Evolutionary conservation across 345 rosid genomes (phyloP).

Genomic region (Hevea brasiliensis): DNA sequence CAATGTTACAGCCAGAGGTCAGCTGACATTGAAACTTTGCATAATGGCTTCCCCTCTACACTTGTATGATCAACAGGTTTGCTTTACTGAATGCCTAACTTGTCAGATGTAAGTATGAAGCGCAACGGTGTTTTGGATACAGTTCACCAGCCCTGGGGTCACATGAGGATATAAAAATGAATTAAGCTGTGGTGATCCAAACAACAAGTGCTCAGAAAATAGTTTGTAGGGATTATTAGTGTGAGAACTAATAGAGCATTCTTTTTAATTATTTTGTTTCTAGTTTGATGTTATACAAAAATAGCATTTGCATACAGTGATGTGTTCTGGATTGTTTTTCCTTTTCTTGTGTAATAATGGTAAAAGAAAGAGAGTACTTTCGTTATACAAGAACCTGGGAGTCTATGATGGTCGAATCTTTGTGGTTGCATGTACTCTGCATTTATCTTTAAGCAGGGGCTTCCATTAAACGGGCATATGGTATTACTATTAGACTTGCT

Average conservation of each 20-base stretch:
- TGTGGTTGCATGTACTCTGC: background rate
- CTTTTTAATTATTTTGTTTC: constrained; percentile 32
- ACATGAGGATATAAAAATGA: constrained; percentile 14
- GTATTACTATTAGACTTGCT: background rate
- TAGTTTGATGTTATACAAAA: constrained; percentile 26
- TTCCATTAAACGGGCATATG: background rate
- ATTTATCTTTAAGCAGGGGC: background rate
- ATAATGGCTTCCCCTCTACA: background rate
- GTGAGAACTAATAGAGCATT: constrained; percentile 40
- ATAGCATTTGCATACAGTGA: constrained; percentile 24
- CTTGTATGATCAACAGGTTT: background rate
- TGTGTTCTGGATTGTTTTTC: constrained; percentile 21
- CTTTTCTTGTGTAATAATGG: constrained; percentile 26
- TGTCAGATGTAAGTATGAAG: constrained; percentile 28
- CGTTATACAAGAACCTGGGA: background rate
- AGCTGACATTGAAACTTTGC: constrained; percentile 39
- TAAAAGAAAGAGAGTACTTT: constrained; percentile 10
- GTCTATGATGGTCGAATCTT: background rate
- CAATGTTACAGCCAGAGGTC: constrained; percentile 71
- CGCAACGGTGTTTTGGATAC: constrained; percentile 11
- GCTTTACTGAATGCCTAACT: constrained; percentile 18
- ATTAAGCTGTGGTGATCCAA: constrained; percentile 19
- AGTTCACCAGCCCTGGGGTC: constrained; percentile 17
- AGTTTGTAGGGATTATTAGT: constrained; percentile 31
- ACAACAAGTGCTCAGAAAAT: constrained; percentile 15